Percentiles rank a stretch among this genome's conserved stretches.
Conservation (phyloP, 208 protist genomes). For the Crithidia acanthocephali region DNA sequence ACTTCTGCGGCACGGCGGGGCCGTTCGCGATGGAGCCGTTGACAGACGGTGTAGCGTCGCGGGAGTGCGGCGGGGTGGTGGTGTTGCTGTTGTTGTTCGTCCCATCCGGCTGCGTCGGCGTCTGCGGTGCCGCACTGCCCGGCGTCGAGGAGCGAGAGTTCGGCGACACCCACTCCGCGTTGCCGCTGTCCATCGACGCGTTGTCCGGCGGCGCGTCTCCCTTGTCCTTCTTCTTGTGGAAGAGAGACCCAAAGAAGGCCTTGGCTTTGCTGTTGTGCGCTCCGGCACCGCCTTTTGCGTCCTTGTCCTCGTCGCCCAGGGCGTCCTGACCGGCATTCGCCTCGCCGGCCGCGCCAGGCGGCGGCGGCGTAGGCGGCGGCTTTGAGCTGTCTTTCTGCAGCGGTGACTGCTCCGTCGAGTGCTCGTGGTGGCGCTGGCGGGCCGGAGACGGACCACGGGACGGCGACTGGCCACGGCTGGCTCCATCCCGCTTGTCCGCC, state of each 20-base stretch:
- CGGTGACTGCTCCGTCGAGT: background rate
- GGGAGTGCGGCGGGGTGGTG: background rate
- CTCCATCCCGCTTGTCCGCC: conserved; percentile 1
- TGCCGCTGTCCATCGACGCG: background rate
- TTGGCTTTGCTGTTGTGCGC: conserved; percentile 25
- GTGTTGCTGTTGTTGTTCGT: background rate
- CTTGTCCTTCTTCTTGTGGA: conserved; percentile 27
- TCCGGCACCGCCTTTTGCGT: background rate
- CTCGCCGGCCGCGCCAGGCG: background rate
- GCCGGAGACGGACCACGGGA: background rate
- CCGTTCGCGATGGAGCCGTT: conserved; percentile 4
- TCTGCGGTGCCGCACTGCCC: background rate
- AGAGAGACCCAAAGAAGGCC: conserved; percentile 33
- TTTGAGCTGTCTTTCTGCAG: background rate
- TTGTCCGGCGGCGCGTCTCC: background rate
- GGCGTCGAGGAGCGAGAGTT: conserved; percentile 1
- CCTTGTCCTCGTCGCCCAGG: background rate
- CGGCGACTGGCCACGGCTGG: background rate
- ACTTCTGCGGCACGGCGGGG: conserved; percentile 5
- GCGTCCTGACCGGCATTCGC: conserved; percentile 1
- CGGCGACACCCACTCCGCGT: background rate
- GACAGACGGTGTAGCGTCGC: conserved; percentile 4
- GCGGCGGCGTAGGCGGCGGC: background rate
- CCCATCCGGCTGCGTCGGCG: background rate
- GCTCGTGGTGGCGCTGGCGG: conserved; percentile 1